Evolutionary conservation across 2,329 filamentous ascomycete species (phyloP), one percentile per base, ranked within the genome.

Genomic region (Fusarium sp.): DNA sequence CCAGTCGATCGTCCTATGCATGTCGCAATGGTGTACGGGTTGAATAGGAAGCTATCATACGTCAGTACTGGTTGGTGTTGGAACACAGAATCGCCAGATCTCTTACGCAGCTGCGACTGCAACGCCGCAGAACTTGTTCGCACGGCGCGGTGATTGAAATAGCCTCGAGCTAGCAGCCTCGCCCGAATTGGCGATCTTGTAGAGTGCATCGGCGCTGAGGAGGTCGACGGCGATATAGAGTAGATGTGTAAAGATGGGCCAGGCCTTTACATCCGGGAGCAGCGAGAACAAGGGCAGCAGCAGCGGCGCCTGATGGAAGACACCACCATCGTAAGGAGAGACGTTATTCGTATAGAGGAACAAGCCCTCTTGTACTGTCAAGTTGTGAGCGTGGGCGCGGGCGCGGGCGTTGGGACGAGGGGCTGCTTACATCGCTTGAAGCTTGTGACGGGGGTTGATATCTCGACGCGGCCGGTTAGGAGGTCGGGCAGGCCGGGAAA

Each of bases 301-400:
- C 60, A 99, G 86, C 50, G 96, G 96, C 43, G 95, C 94, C 86
- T 97, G 87, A 82, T 90, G 87, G 79, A 88, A 91, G 78, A 91
- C 94, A 75, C 96, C 96, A 70, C 96, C 96, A 80, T 99, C 94
- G 83, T 98, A 99, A 1, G 96, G 96, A 65, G 94, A 98, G 61
- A 98, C 93, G 83, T 97, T 97, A 80, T 97, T 94, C 70, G 93
- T 95, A 81, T 98, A 98, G 23, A 99, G 89, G 77, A 97, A 99
- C 62, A 99, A 85, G 18, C 96, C 96, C 83, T 99, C 96, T 86
- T 98, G 95, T 59, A 71, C 68, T 75, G 59, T n/a, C n/a, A 7
- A n/a, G 12, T 34, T 60, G 60, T 68, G 41, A 71, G 66, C 31
- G 6, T 47, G 23, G 30, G 30, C 27, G 11, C 11, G 13, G 7